Evolutionary conservation across 306 rosid species (phyloP).

Genomic region (Quillaja saponaria): DNA sequence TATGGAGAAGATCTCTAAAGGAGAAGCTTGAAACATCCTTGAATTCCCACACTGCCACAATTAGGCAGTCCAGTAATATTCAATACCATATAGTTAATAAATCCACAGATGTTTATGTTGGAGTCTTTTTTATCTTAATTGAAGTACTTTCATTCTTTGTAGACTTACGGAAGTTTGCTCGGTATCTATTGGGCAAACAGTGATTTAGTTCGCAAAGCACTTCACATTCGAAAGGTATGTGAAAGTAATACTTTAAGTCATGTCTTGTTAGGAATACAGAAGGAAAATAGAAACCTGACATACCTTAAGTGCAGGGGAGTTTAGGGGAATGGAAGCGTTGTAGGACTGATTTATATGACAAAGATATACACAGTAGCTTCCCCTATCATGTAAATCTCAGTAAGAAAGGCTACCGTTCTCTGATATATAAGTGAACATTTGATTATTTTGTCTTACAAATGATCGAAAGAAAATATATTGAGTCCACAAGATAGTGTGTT

Average conservation of each 20-base stretch:
- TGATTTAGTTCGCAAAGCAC: conserved; percentile 45
- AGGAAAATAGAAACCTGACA: background rate
- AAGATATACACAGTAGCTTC: conserved; percentile 24
- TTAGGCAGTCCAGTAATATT: conserved; percentile 26
- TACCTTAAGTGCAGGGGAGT: conserved; percentile 39
- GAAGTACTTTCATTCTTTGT: background rate
- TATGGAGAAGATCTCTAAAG: conserved; percentile 23
- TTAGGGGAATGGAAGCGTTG: conserved; percentile 53
- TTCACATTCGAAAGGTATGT: conserved; percentile 42
- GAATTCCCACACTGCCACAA: conserved; percentile 14
- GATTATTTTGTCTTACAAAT: background rate
- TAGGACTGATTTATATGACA: background rate
- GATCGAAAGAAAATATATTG: too few relatives aligned
- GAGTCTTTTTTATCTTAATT: background rate
- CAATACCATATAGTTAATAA: too few relatives aligned
- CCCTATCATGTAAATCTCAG: conserved; percentile 43
- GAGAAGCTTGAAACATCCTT: background rate
- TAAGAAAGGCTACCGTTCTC: conserved; percentile 39
- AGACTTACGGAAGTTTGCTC: conserved; percentile 18
- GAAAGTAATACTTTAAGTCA: background rate
- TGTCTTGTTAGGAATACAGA: background rate
- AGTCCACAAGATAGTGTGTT: too few relatives aligned
- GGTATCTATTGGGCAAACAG: conserved; percentile 46
- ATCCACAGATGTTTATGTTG: background rate
- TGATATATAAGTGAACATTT: conserved; percentile 46